Evolutionary conservation across 2,329 filamentous ascomycete species (phyloP), one percentile per base, ranked within the genome.

Genomic region (Plenodomus biglobosus): DNA sequence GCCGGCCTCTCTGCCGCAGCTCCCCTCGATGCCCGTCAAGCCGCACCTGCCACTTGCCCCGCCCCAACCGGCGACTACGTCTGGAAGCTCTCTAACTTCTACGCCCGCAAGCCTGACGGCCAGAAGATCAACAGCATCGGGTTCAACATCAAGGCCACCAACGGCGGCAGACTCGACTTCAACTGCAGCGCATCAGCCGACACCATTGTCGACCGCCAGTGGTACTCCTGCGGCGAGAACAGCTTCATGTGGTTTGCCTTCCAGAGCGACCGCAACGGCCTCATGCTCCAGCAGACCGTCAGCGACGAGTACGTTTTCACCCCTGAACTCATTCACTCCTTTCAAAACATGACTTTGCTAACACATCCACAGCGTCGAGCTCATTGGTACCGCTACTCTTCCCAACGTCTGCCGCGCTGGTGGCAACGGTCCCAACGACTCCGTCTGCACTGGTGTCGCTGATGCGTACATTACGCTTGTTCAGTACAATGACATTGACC

Each of bases 371-470:
- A 58, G 55, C 7, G 46, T 54, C 40, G 42, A 53, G 22, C 45
- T 41, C 2, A 34, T 52, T 20, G 59, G 37, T 40, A 61, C 59
- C 13, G 44, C 53, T 18, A 52, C 50, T n/a, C 17, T 56, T 0
- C 55, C 53, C 30, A 46, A 46, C 39, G 34, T 50, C 39, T 62
- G 59, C 48, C 55, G 44, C 40, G 50, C 46, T 11, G 59, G 57
- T 11, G 53, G 52, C 10, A 43, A 39, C 19, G 52, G 55, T 2
- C 38, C 84, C 19, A 76, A 85, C 52, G 78, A 81, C 40, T 79
- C 92, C 65, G 90, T 96, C 63, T 78, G 87, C 58, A 81, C 85
- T 38, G 91, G 91, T 56, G 80, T 94, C 46, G 75, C 72, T 35
- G 81, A 81, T 56, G 80, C 84, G 50, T 62, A 58, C 39, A 83